A percentile compares a stretch with the other conserved stretches of the same genome.
phyloP scores from a whole-genome alignment of 208 protist species.

The Porcisia deanei region DNA sequence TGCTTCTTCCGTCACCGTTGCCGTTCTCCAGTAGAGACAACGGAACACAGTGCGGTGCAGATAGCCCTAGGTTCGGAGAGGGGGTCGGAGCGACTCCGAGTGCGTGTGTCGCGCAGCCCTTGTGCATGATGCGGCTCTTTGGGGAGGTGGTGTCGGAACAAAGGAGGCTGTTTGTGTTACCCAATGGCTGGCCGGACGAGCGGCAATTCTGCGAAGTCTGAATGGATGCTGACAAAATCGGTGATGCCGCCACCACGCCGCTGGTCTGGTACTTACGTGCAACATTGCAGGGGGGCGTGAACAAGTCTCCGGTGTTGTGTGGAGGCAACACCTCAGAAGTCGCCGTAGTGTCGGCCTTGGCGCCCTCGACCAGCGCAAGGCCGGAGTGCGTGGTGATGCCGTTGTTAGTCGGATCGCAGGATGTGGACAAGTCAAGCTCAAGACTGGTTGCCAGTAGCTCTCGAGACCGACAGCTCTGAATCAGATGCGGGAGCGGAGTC shows the following conservation, averaged over 20 bases:
- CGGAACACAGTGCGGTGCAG: not conserved
- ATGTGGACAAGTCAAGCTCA: conserved; percentile 25
- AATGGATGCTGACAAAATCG: conserved; percentile 6
- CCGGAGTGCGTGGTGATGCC: conserved; percentile 8
- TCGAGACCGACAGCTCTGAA: conserved; percentile 4
- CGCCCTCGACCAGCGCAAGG: not conserved
- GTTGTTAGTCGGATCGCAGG: conserved; percentile 6
- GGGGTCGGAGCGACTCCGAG: not conserved
- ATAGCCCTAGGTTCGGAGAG: not conserved
- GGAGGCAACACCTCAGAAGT: not conserved
- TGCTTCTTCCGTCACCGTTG: not conserved
- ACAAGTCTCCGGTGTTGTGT: not conserved
- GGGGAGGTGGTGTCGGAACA: not conserved
- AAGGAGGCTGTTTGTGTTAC: not conserved
- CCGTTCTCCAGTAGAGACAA: not conserved
- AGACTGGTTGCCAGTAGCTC: conserved; percentile 17
- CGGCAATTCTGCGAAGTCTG: not conserved
- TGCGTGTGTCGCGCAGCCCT: not conserved
- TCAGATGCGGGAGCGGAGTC: conserved; percentile 14
- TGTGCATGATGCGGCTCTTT: not conserved
- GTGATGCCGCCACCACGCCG: not conserved
- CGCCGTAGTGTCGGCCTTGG: conserved; percentile 1
- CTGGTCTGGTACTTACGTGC: not conserved
- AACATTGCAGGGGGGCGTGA: not conserved
- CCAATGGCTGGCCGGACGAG: not conserved